Evolutionary conservation across 192 early-diverging fungal species (phyloP), one percentile per base, ranked within the genome.

Genomic region (Entomortierella beljakovae): DNA sequence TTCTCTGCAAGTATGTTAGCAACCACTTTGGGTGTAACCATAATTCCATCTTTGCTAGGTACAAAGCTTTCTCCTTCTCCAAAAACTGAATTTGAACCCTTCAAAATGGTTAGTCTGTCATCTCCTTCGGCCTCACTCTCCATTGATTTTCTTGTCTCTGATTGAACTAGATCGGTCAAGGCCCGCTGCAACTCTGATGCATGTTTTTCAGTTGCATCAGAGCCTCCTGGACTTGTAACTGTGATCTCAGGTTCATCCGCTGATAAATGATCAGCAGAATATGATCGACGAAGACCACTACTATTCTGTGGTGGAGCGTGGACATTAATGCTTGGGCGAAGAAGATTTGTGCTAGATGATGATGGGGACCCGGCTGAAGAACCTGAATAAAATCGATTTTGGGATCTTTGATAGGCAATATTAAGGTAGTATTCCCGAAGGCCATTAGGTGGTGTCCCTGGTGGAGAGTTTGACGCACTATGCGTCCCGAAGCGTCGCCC

Each of bases 391-490:
- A 63, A 25, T 23, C 48, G 57, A 35, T 65, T 31, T 2, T 61
- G 55, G 5, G 75, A 59, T 22, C 75, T 55, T 1, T 79, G 67
- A 13, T 58, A 34, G 31, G 75, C 75, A 26, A 57, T 62, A 37
- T 68, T 79, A 3, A 79, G 48, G 40, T 79, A 79, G 40, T 79
- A 79, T 16, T 69, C 61, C 11, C 75, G 67, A 37, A 79, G 32
- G 26, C 75, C 75, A n/a, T 79, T 79, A 9, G 75, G 75, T 6
- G 75, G 75, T 5, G 75, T 79, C 1, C 75, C 67, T 34, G 75
- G 75, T 6, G 75, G 75, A 0, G 75, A 79, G 51, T 40, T 79
- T 3, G 61, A 52, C n/a, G 75, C 75, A 40, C 75, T 79, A 40
- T 48, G 58, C 11, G 60, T 64, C 0, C 75, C 75, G 9, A 52